Evolutionary conservation across 2,329 filamentous ascomycete genomes (phyloP).

Genomic region (Alternaria gaisen): DNA sequence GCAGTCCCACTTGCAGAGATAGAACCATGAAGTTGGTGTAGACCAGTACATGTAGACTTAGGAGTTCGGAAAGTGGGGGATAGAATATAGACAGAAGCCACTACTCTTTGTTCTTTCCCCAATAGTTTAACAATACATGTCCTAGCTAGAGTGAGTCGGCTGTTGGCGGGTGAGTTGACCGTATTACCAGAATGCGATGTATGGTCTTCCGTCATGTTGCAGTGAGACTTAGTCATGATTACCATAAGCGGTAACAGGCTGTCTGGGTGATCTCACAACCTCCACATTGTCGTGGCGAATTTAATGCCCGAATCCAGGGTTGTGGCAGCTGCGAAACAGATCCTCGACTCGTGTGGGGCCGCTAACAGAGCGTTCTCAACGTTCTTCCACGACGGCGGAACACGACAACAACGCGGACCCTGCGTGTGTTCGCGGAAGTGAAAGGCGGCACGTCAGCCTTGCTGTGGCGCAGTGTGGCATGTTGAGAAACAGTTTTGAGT

Average conservation of each 20-base stretch:
- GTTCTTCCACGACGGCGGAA: constrained; percentile 1
- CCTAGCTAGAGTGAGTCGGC: too few species aligned
- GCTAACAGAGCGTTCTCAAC: constrained; percentile 14
- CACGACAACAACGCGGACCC: constrained; percentile 3
- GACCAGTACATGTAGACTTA: not conserved
- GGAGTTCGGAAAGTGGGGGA: too few species aligned
- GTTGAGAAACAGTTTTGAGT: not conserved
- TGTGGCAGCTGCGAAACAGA: constrained; percentile 3
- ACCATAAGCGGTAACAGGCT: not conserved
- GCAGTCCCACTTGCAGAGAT: too few species aligned
- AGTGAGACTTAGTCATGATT: not conserved
- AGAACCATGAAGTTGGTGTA: rapidly evolving
- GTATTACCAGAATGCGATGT: not conserved
- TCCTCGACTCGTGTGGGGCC: constrained; percentile 9
- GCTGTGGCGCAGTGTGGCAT: not conserved
- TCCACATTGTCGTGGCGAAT: constrained; percentile 11
- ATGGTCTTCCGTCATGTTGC: constrained; percentile 1
- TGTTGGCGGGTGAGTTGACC: too few species aligned
- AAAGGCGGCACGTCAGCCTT: not conserved
- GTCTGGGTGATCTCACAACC: not conserved
- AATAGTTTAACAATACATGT: too few species aligned
- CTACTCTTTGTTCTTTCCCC: too few species aligned
- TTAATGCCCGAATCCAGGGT: constrained; percentile 4
- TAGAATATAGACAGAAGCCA: too few species aligned
- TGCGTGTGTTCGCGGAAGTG: not conserved